Evolutionary conservation across 805 yeast genomes (phyloP).

Genomic region (Scheffersomyces ergatensis): DNA sequence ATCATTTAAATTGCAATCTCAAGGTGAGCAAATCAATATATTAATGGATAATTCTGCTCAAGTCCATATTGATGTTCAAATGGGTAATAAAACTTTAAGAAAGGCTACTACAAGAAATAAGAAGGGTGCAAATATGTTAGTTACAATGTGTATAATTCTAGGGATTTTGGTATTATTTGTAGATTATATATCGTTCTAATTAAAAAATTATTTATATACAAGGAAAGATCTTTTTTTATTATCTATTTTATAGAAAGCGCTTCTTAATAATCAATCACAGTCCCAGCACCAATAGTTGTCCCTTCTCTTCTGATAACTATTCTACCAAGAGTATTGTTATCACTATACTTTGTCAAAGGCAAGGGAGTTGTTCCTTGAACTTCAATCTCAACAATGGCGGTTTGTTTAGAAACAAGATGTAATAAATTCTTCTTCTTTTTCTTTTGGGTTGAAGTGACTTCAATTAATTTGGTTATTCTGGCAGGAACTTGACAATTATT

Average conservation of each 20-base stretch:
- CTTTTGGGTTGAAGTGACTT: slow-evolving; percentile 21
- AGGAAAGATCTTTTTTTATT: not conserved
- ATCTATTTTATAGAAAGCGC: no score
- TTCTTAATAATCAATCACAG: slow-evolving; percentile 24
- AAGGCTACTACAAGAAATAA: slow-evolving; percentile 70
- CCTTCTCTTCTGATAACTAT: slow-evolving; percentile 72
- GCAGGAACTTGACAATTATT: slow-evolving; percentile 75
- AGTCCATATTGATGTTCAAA: slow-evolving; percentile 58
- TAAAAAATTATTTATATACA: not conserved
- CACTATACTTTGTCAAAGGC: slow-evolving; percentile 50
- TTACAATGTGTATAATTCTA: slow-evolving; percentile 29
- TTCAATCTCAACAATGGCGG: slow-evolving; percentile 57
- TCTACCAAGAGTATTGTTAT: slow-evolving; percentile 57
- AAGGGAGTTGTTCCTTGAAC: slow-evolving; percentile 44
- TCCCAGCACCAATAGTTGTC: slow-evolving; percentile 65
- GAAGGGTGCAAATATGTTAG: slow-evolving; percentile 34
- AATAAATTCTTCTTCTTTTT: slow-evolving; percentile 38
- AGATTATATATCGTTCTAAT: slow-evolving; percentile 28
- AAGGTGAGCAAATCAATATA: slow-evolving; percentile 64
- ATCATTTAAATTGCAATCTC: slow-evolving; percentile 67
- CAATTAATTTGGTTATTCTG: slow-evolving; percentile 48
- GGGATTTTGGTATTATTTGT: slow-evolving; percentile 34
- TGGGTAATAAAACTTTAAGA: slow-evolving; percentile 69
- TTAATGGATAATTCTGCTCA: slow-evolving; percentile 67
- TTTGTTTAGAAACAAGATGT: slow-evolving; percentile 60